Base-by-base conservation (phyloP, 2,329 filamentous ascomycete genomes). In the Claviceps paspali region DNA sequence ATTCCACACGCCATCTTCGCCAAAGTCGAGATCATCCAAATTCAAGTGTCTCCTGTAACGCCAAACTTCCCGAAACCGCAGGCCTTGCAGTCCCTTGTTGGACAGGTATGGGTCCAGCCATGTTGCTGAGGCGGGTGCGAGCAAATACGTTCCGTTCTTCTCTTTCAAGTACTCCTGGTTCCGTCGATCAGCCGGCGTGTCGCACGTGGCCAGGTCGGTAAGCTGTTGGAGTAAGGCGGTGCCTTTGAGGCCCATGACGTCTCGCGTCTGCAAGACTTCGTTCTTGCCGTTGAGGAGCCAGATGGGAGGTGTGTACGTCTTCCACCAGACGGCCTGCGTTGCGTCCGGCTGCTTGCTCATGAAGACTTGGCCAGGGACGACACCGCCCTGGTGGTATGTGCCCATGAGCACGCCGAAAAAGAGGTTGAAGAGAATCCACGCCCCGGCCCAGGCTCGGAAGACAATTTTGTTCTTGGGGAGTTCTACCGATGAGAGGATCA, bases 211-310 rank as follows among this genome's bases (percentile, higher is more conserved):
- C 12, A 75, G 61, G 38, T 62, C 60, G 4, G 57, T 61, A 23
- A 86, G 57, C 51, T 76, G 63, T 42, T 67, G 62, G 1, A 84
- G 56, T 52, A 87, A 64, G 6, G 60, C 47, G 2, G 69, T 64
- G 6, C 76, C 76, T 28, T 70, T 64, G 59, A 82, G 70, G 4
- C 81, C 79, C 75, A 85, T 86, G 15, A 86, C 63, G 49, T 87
- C 82, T 41, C 67, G 65, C 1, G 82, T 87, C 22, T 61, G 66
- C n/a, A 86, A 59, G 8, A 81, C 67, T 46, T 77, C 70, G 45
- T 82, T 85, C 55, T 81, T 82, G 38, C 79, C 78, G 45, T 85
- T 79, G 6, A 87, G 63, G 15, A 88, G 67, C 81, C 82, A 88
- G 26, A 80, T 78, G 0, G 82, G 82, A 14, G 82, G 82, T 52